These are phyloP conservation scores for Gossypium davidsonii DNA, from an alignment of 441 rosid genomes.

Conservation along the genomic window DNA sequence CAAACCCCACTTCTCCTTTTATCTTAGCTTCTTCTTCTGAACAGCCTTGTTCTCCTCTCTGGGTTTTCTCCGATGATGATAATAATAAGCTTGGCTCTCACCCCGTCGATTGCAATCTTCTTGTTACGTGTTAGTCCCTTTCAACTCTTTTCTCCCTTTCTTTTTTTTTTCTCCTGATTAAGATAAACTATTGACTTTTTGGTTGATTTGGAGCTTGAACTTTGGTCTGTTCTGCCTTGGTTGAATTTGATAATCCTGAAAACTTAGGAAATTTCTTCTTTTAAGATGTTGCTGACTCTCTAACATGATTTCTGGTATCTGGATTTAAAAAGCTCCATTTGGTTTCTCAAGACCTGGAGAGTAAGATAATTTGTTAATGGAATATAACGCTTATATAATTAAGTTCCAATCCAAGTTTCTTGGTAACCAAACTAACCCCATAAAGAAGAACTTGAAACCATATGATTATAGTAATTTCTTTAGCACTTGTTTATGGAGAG, in stretches of 20 bases:
- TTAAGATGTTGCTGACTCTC: not conserved
- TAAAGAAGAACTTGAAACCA: not conserved
- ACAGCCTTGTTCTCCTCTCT: conserved; percentile 79
- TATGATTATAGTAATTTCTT: not conserved
- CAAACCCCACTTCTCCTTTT: conserved; percentile 49
- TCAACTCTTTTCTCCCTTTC: not conserved
- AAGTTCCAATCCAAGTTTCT: not conserved
- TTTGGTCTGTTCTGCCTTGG: not conserved
- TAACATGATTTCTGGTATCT: no score
- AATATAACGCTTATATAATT: no score
- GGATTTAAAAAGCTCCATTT: no score
- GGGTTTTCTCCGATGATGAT: conserved; percentile 66
- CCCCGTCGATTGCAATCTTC: conserved; percentile 23
- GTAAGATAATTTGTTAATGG: no score
- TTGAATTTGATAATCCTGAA: not conserved
- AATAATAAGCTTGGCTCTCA: conserved; percentile 19
- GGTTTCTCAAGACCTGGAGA: no score
- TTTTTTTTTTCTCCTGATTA: not conserved
- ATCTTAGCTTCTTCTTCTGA: conserved; percentile 44
- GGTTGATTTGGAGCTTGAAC: not conserved
- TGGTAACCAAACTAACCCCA: not conserved
- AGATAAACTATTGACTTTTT: not conserved
- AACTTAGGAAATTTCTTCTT: not conserved
- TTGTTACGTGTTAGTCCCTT: conserved; percentile 46
- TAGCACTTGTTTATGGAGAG: not conserved